phyloP scores from a whole-genome alignment of 1,139 yeast genomes.

The Suhomyces taliae region DNA sequence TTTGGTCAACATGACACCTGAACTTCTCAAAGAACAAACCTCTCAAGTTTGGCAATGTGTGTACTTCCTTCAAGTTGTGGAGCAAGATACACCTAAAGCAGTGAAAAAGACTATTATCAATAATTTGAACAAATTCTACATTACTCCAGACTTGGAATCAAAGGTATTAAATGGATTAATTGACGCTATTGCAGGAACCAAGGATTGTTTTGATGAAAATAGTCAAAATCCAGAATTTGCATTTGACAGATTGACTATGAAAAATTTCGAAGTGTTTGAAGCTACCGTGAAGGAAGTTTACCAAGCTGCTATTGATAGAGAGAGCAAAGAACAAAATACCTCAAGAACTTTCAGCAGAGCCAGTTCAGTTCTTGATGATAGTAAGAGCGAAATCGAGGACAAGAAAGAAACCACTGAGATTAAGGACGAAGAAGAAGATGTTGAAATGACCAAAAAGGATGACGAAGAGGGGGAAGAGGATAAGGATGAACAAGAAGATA shows the following conservation, averaged over 20 bases:
- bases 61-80: conserved; percentile 53
- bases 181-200: conserved; percentile 37
- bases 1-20: conserved; percentile 53
- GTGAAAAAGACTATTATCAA: conserved; percentile 58
- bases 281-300: conserved; percentile 27
- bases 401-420: conserved; percentile 1
- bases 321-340: conserved; percentile 12
- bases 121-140: conserved; percentile 49
- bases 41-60: conserved; percentile 61
- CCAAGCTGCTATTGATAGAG: conserved; percentile 28
- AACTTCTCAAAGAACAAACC: conserved; percentile 39
- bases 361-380: conserved; percentile 14
- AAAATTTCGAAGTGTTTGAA: conserved; percentile 48
- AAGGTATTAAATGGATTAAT: conserved; percentile 33
- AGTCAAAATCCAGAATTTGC: conserved; percentile 29
- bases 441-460: conserved; percentile 6
- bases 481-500: conserved; percentile 5
- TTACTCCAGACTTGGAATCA: conserved; percentile 32
- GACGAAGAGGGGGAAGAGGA: conserved; percentile 5
- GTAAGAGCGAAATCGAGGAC: conserved; percentile 12
- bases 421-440: conserved; percentile 13
- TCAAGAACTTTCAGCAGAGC: conserved; percentile 11
- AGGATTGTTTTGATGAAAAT: conserved; percentile 24
- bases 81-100: conserved; percentile 51
- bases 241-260: conserved; percentile 46